Base-by-base conservation (phyloP, 805 yeast genomes). In the Groenewaldozyma salmanticensis region DNA sequence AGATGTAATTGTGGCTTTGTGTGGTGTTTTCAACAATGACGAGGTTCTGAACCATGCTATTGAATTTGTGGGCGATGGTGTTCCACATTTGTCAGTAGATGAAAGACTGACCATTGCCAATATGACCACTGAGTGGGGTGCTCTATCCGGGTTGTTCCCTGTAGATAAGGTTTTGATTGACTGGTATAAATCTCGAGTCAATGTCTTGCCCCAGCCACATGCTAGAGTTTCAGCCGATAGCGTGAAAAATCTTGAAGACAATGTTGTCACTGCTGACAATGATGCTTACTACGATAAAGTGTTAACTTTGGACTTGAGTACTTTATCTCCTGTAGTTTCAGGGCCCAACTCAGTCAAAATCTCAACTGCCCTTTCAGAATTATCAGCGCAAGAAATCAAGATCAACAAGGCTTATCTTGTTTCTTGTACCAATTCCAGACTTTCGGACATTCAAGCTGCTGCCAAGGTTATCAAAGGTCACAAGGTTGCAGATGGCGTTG, bases 51-150 rank as follows among this genome's bases (percentile, higher is more conserved):
- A 85, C 59, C 95, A 86, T 60, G 96, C 96, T 17, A 83, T 88
- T 51, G 96, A 88, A 64, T 90, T 90, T 64, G 75, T 80, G 3
- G 96, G 95, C 39, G 90, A 81, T 42, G 86, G 84, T 36, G 67
- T 87, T 31, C 66, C 72, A 27, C 69, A 72, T 47, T 64, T 86
- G 41, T 68, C 94, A 2, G 72, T 87, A 38, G 95, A 90, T 58
- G 80, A 81, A 58, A 74, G 96, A 64, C 68, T 88, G 48, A 90
- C 96, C 22, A 88, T 88, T 51, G 96, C 97, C 39, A 88, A 88
- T 57, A 61, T 86, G 96, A 90, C 97, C 31, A 88, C 97, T 21
- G 97, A 88, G 65, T 88, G 97, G 97, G 97, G 97, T 56, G 97
- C 97, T 1, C 69, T 92, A 5, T 82, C 96, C 4, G 99, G 99